Conservation (phyloP, 257 asterid species). For the Plantago ovata region DNA sequence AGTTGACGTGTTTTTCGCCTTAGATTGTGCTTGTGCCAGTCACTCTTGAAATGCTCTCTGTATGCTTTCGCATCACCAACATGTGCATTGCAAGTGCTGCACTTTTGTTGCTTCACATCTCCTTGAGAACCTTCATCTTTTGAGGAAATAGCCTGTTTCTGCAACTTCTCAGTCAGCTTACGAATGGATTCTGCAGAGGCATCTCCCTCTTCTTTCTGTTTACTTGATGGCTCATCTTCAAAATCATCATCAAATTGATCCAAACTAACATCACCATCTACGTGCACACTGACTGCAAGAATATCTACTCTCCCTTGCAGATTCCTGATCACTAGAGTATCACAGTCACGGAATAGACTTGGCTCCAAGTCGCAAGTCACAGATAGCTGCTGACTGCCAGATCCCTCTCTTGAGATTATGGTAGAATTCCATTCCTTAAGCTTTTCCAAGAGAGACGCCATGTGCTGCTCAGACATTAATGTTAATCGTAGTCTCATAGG, state of each 20-base stretch:
- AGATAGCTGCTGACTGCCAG: conserved; percentile 58
- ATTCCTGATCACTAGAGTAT: conserved; percentile 57
- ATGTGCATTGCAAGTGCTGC: conserved; percentile 75
- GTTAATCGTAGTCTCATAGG: conserved; percentile 85
- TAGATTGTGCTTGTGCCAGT: conserved; percentile 91
- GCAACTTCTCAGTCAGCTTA: conserved; percentile 52
- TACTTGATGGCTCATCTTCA: conserved; percentile 51
- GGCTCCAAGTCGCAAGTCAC: conserved; percentile 76
- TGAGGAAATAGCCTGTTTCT: conserved; percentile 48
- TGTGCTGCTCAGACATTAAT: conserved; percentile 50
- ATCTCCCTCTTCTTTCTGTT: conserved; percentile 24
- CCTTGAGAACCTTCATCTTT: conserved; percentile 45
- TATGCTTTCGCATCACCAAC: conserved; percentile 74
- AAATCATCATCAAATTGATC: conserved; percentile 70
- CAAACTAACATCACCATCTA: conserved; percentile 58
- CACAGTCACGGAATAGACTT: conserved; percentile 71
- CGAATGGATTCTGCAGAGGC: conserved; percentile 21
- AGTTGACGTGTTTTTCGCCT: conserved; percentile 82
- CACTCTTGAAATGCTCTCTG: conserved; percentile 92
- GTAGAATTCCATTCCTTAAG: conserved; percentile 54
- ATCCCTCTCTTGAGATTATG: conserved; percentile 57
- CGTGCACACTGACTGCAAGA: conserved; percentile 78
- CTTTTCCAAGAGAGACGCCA: conserved; percentile 52
- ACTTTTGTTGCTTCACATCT: conserved; percentile 61
- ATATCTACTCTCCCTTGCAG: conserved; percentile 84